A percentile compares a stretch with the other conserved stretches of the same genome.
Evolutionary conservation across 192 early-diverging fungal genomes (phyloP).

Genomic region (Backusella liffmaniae): DNA sequence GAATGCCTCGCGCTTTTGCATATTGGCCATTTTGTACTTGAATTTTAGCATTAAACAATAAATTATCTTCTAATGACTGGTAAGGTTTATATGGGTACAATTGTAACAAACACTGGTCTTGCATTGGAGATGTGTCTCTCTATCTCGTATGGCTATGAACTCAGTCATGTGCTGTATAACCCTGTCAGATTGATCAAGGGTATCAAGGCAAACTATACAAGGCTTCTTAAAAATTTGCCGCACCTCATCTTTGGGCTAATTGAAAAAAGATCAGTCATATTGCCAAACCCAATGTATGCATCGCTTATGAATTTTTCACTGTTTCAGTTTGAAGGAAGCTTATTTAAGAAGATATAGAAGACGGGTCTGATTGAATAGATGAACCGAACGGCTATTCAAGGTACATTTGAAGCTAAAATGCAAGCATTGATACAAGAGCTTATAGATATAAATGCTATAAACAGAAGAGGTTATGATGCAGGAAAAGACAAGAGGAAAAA

Average conservation of each 20-base stretch:
- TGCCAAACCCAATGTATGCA: constrained; percentile 17
- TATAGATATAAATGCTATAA: background rate
- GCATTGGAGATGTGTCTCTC: background rate
- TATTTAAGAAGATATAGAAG: constrained; percentile 39
- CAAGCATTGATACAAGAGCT: constrained; percentile 8
- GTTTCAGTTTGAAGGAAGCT: constrained; percentile 42
- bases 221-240: no score
- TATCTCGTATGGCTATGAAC: constrained; percentile 36
- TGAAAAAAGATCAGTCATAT: constrained; percentile 19
- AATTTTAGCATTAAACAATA: no score
- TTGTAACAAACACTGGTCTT: no score
- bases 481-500: background rate
- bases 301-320: constrained; percentile 30
- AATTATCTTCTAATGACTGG: no score
- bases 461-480: background rate
- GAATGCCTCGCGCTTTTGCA: no score
- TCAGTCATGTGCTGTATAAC: constrained; percentile 40
- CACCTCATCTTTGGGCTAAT: constrained; percentile 18
- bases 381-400: constrained; percentile 29
- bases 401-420: constrained; percentile 40
- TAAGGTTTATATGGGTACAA: no score
- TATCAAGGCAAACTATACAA: constrained; percentile 15
- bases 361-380: constrained; percentile 36
- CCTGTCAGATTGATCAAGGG: constrained; percentile 28
- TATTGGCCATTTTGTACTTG: no score